These are phyloP conservation scores for Crithidia mellificae DNA, from an alignment of 208 protist species.

Conservation along the genomic window DNA sequence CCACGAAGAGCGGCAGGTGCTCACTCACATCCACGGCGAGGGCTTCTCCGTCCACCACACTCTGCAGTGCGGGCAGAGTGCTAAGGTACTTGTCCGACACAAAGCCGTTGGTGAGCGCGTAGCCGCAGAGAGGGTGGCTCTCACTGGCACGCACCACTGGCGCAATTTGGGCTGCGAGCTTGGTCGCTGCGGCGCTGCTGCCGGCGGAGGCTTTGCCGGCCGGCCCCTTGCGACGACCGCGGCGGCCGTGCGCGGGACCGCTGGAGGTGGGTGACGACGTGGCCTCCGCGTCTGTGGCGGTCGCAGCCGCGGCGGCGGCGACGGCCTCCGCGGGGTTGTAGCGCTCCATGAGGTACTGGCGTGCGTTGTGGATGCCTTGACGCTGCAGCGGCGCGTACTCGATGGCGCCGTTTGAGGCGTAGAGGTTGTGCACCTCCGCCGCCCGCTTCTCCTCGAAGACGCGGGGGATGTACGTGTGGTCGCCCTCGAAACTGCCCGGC, in stretches of 20 bases:
- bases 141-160: slow-evolving; percentile 38
- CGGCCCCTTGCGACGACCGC: slow-evolving; percentile 26
- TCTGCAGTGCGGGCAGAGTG: slow-evolving; percentile 56
- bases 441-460: slow-evolving; percentile 51
- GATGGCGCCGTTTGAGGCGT: slow-evolving; percentile 76
- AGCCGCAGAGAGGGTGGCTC: slow-evolving; percentile 57
- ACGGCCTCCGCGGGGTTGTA: slow-evolving; percentile 54
- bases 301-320: not conserved
- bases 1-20: slow-evolving; percentile 54
- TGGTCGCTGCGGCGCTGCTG: not conserved
- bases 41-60: slow-evolving; percentile 51
- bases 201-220: slow-evolving; percentile 9
- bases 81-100: slow-evolving; percentile 58
- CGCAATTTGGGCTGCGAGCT: not conserved
- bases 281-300: not conserved
- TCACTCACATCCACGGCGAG: slow-evolving; percentile 46
- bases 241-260: slow-evolving; percentile 17
- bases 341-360: slow-evolving; percentile 57
- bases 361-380: slow-evolving; percentile 55
- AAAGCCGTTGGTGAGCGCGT: slow-evolving; percentile 60
- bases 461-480: slow-evolving; percentile 47
- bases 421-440: slow-evolving; percentile 69
- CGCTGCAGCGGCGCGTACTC: slow-evolving; percentile 59
- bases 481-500: slow-evolving; percentile 57
- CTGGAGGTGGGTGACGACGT: not conserved